These are phyloP conservation scores for Aspergillus luchuensis DNA, from an alignment of 2,329 filamentous ascomycete genomes.

Conservation along the genomic window DNA sequence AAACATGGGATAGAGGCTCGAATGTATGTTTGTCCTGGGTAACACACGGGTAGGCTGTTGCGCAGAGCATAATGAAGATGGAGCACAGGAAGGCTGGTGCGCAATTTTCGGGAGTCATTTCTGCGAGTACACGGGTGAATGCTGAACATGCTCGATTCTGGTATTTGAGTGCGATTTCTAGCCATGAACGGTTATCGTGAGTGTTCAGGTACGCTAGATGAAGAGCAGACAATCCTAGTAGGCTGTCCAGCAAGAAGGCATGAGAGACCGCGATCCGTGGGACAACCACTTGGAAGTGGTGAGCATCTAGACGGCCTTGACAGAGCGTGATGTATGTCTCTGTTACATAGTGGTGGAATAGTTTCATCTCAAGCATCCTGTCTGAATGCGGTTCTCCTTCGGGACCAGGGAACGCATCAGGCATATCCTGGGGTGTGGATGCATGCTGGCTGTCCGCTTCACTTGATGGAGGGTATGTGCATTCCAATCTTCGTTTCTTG, in stretches of 20 bases:
- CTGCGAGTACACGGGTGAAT: conserved; percentile 35
- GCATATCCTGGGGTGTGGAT: conserved; percentile 23
- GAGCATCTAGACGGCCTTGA: conserved; percentile 31
- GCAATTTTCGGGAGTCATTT: conserved; percentile 45
- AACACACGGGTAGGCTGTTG: conserved; percentile 34
- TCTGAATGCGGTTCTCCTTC: conserved; percentile 22
- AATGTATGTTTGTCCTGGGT: conserved; percentile 26
- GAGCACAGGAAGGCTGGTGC: conserved; percentile 47
- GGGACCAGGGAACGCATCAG: conserved; percentile 8
- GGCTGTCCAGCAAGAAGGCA: conserved; percentile 48
- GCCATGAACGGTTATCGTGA: conserved; percentile 34
- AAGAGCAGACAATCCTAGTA: conserved; percentile 48
- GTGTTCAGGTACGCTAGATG: conserved; percentile 45
- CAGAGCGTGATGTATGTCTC: conserved; percentile 39
- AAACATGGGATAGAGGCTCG: conserved; percentile 30
- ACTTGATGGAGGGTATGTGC: conserved; percentile 34
- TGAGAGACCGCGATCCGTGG: conserved; percentile 44
- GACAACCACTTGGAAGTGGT: conserved; percentile 38
- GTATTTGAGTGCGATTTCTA: conserved; percentile 39
- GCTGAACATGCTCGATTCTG: conserved; percentile 40
- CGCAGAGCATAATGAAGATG: conserved; percentile 43
- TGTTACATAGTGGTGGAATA: conserved; percentile 44
- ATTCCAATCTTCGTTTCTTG: conserved; percentile 39
- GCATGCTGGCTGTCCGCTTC: conserved; percentile 31
- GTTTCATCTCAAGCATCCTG: conserved; percentile 38